Percentiles rank a stretch among this genome's conserved stretches.
Conservation (phyloP, 345 rosid species). For the Triadica sebifera region DNA sequence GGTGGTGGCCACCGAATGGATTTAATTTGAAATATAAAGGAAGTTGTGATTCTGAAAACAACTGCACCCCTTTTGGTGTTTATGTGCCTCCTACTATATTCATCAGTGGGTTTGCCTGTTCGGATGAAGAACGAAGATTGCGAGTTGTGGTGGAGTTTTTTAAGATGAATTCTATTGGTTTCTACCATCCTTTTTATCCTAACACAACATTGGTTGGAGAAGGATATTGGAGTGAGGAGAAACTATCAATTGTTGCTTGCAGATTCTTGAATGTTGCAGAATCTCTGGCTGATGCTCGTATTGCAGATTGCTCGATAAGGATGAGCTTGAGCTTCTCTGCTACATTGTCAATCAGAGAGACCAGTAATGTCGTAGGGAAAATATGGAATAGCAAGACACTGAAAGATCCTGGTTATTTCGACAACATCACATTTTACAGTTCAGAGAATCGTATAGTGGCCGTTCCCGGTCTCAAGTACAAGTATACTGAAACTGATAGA, state of each 20-base stretch:
- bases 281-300: constrained; percentile 5
- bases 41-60: not conserved
- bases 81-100: not conserved
- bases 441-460: not conserved
- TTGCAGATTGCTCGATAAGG: constrained; percentile 4
- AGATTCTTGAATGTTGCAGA: not conserved
- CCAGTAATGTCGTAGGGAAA: not conserved
- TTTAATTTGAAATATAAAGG: constrained; percentile 2
- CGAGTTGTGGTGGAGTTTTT: not conserved
- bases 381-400: not conserved
- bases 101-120: constrained; percentile 8
- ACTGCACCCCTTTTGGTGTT: not conserved
- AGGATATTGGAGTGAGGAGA: not conserved
- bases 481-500: not conserved
- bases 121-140: not conserved
- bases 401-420: not conserved
- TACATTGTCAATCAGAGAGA: constrained; percentile 2
- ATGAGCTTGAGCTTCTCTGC: constrained; percentile 9
- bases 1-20: constrained; percentile 8
- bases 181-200: constrained; percentile 3
- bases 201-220: not conserved
- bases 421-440: not conserved
- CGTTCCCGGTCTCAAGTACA: constrained; percentile 7
- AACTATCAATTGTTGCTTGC: constrained; percentile 7
- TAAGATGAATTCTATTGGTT: not conserved